Percentiles rank a stretch among this genome's conserved stretches.
phyloP scores from a whole-genome alignment of 169 alveolate genomes.

The Eimeria zaria region DNA sequence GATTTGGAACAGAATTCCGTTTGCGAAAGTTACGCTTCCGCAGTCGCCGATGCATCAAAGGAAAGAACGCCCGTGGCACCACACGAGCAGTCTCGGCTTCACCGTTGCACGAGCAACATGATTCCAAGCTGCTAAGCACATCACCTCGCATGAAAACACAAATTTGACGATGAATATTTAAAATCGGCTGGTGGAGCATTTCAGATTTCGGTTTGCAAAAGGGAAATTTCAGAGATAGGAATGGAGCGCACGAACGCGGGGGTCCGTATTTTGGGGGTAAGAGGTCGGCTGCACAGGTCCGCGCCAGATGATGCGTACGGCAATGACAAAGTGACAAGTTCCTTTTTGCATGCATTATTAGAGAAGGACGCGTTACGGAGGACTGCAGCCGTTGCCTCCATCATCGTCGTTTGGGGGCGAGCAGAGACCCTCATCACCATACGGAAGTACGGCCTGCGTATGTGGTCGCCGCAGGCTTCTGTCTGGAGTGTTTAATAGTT shows the following conservation, averaged over 20 bases:
- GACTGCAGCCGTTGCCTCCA: slow-evolving; percentile 7
- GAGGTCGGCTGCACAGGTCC: background rate
- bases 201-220: background rate
- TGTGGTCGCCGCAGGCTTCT: slow-evolving; percentile 20
- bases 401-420: background rate
- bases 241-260: background rate
- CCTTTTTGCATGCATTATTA: background rate
- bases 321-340: background rate
- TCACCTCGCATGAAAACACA: background rate
- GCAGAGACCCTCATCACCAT: background rate
- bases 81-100: background rate
- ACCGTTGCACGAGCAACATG: background rate
- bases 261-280: background rate
- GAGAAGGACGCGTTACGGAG: background rate
- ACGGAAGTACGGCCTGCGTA: background rate
- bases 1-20: background rate
- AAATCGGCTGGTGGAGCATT: background rate
- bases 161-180: background rate
- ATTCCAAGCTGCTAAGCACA: background rate
- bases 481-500: background rate
- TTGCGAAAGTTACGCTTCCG: background rate
- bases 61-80: background rate
- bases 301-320: background rate
- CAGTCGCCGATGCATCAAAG: background rate
- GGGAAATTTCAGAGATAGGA: background rate